A percentile compares a stretch with the other conserved stretches of the same genome.
Conservation (phyloP, 2,329 filamentous ascomycete species). For the Talaromyces rugulosus region DNA sequence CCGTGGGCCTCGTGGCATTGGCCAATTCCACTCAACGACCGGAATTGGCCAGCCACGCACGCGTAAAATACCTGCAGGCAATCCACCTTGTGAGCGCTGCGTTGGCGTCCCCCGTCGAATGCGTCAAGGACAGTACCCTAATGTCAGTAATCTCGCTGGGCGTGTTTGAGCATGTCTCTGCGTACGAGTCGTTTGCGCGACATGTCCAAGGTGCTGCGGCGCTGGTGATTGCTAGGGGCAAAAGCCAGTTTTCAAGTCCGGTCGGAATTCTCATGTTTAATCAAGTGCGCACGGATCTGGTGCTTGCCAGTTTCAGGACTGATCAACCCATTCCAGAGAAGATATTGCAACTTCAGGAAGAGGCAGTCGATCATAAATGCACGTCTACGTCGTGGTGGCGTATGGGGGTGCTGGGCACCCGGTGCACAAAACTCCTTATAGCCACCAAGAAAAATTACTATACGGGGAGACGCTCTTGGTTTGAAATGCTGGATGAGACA, state of each 20-base stretch:
- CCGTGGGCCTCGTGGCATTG: constrained; percentile 23
- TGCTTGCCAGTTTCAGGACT: constrained; percentile 16
- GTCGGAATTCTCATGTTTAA: constrained; percentile 20
- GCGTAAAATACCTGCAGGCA: constrained; percentile 22
- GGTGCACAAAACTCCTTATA: not conserved
- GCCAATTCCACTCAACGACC: constrained; percentile 20
- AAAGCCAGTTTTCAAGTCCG: constrained; percentile 18
- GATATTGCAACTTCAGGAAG: not conserved
- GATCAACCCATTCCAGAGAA: constrained; percentile 9
- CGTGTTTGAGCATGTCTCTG: constrained; percentile 23
- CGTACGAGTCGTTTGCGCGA: constrained; percentile 19
- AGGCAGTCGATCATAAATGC: not conserved
- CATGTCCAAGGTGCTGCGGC: constrained; percentile 24
- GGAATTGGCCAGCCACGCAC: constrained; percentile 17
- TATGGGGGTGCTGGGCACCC: not conserved
- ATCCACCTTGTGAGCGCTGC: constrained; percentile 20
- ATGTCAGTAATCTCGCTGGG: constrained; percentile 26
- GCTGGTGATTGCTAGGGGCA: constrained; percentile 20
- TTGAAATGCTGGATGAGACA: not conserved
- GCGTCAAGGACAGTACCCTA: constrained; percentile 21
- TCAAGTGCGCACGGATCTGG: constrained; percentile 22
- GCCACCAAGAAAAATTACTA: not conserved
- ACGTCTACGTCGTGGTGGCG: not conserved
- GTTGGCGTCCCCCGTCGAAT: constrained; percentile 19
- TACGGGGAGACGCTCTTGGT: not conserved